Evolutionary conservation across 2,329 filamentous ascomycete genomes (phyloP).

Genomic region (Hypoxylon sp.): DNA sequence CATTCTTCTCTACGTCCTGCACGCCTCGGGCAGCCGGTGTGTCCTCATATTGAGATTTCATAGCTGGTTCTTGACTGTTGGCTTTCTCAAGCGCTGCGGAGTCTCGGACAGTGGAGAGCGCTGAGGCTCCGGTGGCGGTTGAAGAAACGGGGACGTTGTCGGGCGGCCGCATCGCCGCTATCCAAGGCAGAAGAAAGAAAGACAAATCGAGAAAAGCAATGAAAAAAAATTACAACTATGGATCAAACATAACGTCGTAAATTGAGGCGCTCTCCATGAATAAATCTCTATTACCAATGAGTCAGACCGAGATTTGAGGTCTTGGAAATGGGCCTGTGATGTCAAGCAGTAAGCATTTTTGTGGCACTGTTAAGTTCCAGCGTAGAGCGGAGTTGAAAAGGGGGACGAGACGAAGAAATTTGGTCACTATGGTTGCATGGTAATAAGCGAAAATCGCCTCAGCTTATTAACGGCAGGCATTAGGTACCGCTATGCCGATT

Average conservation of each 20-base stretch:
- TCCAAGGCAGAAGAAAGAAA: not conserved
- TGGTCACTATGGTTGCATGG: not conserved
- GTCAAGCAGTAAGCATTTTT: slow-evolving; percentile 4
- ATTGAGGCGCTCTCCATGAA: not conserved
- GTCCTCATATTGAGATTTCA: slow-evolving; percentile 19
- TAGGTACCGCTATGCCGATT: not conserved
- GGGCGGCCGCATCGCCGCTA: slow-evolving; percentile 21
- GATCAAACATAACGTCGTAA: not conserved
- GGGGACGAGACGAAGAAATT: not conserved
- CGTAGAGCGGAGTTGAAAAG: not conserved
- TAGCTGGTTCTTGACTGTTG: slow-evolving; percentile 18
- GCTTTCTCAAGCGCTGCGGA: slow-evolving; percentile 12
- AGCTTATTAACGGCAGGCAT: not conserved
- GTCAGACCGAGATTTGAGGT: slow-evolving; percentile 16
- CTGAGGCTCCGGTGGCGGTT: slow-evolving; percentile 4
- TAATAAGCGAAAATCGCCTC: slow-evolving; percentile 15
- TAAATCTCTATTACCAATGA: slow-evolving; percentile 3
- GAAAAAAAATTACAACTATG: not conserved
- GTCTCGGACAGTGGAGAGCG: not conserved
- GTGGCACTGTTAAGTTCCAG: not conserved
- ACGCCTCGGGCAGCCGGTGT: slow-evolving; percentile 14
- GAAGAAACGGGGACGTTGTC: slow-evolving; percentile 20
- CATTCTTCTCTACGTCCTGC: slow-evolving; percentile 28
- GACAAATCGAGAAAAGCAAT: slow-evolving; percentile 6
- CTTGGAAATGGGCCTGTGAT: not conserved